Percentiles rank a stretch among this genome's conserved stretches.
Conservation (phyloP, 2,329 filamentous ascomycete species). For the Diaporthe caulivora region DNA sequence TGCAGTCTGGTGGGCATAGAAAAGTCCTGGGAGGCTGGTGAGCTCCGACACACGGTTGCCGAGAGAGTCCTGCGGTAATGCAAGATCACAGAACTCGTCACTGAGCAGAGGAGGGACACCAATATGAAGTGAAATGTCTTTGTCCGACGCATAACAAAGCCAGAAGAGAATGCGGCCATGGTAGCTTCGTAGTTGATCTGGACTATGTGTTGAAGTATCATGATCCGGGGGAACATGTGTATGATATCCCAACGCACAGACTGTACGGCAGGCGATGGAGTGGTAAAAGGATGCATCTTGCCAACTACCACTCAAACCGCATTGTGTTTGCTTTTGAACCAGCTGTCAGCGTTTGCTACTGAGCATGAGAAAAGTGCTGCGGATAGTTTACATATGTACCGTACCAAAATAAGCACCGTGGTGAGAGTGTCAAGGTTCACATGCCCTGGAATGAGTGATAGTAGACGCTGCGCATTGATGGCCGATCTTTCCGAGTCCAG, state of each 20-base stretch:
- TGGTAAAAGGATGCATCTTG: conserved; percentile 5
- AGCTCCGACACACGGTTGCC: too few species aligned
- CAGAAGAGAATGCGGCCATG: conserved; percentile 6
- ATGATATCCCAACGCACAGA: conserved; percentile 1
- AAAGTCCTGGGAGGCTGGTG: too few species aligned
- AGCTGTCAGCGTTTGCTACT: neutral
- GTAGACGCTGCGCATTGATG: neutral
- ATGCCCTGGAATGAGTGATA: conserved; percentile 2
- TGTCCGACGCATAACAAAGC: conserved; percentile 4
- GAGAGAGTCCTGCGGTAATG: neutral
- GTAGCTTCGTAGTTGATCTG: neutral
- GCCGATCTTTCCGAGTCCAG: neutral
- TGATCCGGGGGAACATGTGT: neutral
- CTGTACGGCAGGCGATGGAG: conserved; percentile 6
- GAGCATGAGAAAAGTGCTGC: neutral
- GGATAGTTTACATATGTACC: neutral
- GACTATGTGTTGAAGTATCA: neutral
- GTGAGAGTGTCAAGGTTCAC: neutral
- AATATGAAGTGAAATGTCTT: neutral
- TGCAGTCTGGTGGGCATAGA: neutral
- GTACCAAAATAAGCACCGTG: neutral
- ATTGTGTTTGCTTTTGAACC: neutral
- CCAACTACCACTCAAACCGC: neutral
- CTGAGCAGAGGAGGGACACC: neutral
- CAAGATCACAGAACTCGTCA: neutral